These are phyloP conservation scores for Ocimum tenuiflorum DNA, from an alignment of 257 asterid species.

Conservation along the genomic window DNA sequence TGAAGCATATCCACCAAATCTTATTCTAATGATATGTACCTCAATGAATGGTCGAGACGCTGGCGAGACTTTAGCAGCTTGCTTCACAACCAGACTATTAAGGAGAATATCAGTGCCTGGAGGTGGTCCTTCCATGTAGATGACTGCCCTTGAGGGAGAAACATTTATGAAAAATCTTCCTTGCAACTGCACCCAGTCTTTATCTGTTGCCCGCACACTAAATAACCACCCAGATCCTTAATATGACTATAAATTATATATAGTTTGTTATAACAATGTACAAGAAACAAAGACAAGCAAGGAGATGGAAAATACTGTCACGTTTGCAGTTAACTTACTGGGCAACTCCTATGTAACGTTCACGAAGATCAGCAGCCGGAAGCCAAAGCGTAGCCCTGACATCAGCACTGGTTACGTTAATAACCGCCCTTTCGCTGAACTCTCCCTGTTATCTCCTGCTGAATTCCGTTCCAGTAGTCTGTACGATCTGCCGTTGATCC, in stretches of 20 bases:
- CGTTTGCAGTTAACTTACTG: constrained; percentile 36
- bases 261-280: no score
- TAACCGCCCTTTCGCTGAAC: constrained; percentile 58
- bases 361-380: constrained; percentile 53
- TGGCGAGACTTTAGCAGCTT: constrained; percentile 61
- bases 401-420: constrained; percentile 36
- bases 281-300: no score
- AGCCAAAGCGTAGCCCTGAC: constrained; percentile 57
- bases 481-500: constrained; percentile 64
- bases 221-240: constrained; percentile 9
- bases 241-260: no score
- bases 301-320: not conserved
- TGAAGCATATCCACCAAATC: no score
- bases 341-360: constrained; percentile 64
- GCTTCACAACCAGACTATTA: constrained; percentile 44
- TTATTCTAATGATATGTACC: constrained; percentile 38
- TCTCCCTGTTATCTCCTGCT: constrained; percentile 74
- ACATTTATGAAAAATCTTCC: constrained; percentile 72
- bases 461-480: constrained; percentile 73
- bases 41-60: constrained; percentile 54
- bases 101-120: constrained; percentile 69
- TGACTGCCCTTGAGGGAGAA: constrained; percentile 51
- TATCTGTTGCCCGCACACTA: constrained; percentile 75
- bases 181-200: constrained; percentile 65
- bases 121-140: constrained; percentile 74